These are phyloP conservation scores for Pisolithus marmoratus DNA, from an alignment of 768 basidiomycete species.

Conservation along the genomic window DNA sequence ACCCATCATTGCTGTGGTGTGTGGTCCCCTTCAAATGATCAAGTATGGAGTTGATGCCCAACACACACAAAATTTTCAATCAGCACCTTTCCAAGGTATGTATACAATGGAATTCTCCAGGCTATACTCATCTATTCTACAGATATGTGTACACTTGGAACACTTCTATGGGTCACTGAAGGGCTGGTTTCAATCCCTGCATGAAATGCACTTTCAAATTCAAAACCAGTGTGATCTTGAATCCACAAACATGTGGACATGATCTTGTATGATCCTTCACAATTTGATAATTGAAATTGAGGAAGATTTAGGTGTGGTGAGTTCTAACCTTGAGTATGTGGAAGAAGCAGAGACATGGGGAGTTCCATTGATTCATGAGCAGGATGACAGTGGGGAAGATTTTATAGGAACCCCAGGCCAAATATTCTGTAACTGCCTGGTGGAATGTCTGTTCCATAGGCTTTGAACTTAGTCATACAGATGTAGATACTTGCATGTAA, in stretches of 20 bases:
- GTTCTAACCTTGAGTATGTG: background rate
- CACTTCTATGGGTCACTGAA: conserved; percentile 12
- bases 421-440: background rate
- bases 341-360: background rate
- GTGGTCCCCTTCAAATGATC: conserved; percentile 19
- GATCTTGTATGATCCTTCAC: conserved; percentile 7
- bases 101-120: background rate
- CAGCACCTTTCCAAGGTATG: conserved; percentile 16
- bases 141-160: conserved; percentile 18
- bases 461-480: background rate
- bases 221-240: conserved; percentile 1
- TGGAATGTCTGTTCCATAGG: background rate
- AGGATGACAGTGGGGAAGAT: background rate
- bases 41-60: conserved; percentile 6
- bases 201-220: conserved; percentile 4
- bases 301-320: background rate
- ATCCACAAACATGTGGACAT: conserved; percentile 1
- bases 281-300: conserved; percentile 10
- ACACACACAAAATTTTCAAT: conserved; percentile 18
- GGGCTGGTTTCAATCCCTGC: conserved; percentile 4
- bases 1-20: too few species aligned
- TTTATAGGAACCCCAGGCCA: background rate
- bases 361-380: background rate
- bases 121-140: background rate
- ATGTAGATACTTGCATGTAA: background rate